Evolutionary conservation across 345 rosid genomes (phyloP), one percentile per base, ranked within the genome.

Genomic region (Arabidopsis arenosa): DNA sequence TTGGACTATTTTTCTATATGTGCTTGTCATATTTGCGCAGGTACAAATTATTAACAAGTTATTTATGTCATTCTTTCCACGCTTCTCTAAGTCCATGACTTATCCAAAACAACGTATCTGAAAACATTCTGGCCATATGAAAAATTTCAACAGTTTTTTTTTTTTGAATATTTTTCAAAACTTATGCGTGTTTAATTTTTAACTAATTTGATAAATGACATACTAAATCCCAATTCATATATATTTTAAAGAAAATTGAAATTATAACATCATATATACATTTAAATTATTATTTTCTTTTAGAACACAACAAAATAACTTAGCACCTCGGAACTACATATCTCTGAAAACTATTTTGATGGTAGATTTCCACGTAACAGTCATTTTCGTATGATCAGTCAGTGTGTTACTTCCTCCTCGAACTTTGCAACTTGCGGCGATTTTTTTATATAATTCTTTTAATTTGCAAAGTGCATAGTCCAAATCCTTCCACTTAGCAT

Each of bases 391-490:
- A 72, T 18, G 37, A 9, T n/a, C 9, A 3, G 39, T 73, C 30
- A 43, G 10, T 15, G 59, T 61, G 59, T 74, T 57, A 58, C 73
- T 47, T 75, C 67, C 59, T 55, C 53, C 35, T 58, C 30, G 33
- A 28, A 28, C 35, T 56, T 37, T 57, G 40, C 54, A 49, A 66
- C 52, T 58, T 66, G 26, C 33, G 2, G 23, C 7, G 3, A 66
- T n/a, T 36, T 14, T 23, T 73, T 49, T 15, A 36, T 18, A 57
- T 47, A 43, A 3, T 18, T 2, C 7, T 3, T 36, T 26, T 35
- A 47, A 60, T 37, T 45, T 39, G 13, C 43, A 47, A 66, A 66
- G 79, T 75, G 74, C 63, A 68, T 41, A 40, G 62, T 68, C 79
- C 63, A 68, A 75, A 18, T 51, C 4, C 63, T 68, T 68, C 79